These are phyloP conservation scores for Schoenoplectus tabernaemontani DNA, from an alignment of 202 grass and related monocot species.

Conservation along the genomic window DNA sequence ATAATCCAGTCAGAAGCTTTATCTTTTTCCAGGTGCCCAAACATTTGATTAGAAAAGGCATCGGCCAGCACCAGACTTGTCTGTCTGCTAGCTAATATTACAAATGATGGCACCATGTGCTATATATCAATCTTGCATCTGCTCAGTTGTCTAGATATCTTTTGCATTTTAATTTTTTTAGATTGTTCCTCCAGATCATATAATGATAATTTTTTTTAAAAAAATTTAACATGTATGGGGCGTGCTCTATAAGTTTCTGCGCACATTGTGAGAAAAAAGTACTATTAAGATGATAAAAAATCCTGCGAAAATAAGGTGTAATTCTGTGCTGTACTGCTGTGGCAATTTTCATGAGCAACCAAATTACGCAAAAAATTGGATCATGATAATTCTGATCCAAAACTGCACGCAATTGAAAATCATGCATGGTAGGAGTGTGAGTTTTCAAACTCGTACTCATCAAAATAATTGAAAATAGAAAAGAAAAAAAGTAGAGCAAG, in stretches of 20 bases:
- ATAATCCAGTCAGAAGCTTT: background rate
- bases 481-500: background rate
- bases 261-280: no score
- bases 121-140: background rate
- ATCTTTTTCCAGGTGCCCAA: background rate
- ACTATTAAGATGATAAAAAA: no score
- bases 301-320: no score
- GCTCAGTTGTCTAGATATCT: background rate
- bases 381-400: no score
- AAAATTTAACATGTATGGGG: no score
- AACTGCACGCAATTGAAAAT: no score
- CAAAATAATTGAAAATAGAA: background rate
- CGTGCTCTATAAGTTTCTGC: no score
- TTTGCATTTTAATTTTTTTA: background rate
- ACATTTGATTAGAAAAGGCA: slow-evolving; percentile 6
- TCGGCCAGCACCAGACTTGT: background rate
- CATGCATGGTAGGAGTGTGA: no score
- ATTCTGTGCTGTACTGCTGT: no score
- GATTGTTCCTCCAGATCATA: background rate
- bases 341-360: no score
- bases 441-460: no score
- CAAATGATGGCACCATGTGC: slow-evolving; percentile 24
- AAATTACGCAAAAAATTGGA: no score
- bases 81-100: background rate
- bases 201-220: background rate